phyloP scores from a whole-genome alignment of 257 asterid genomes.

The Solanum dulcamara region DNA sequence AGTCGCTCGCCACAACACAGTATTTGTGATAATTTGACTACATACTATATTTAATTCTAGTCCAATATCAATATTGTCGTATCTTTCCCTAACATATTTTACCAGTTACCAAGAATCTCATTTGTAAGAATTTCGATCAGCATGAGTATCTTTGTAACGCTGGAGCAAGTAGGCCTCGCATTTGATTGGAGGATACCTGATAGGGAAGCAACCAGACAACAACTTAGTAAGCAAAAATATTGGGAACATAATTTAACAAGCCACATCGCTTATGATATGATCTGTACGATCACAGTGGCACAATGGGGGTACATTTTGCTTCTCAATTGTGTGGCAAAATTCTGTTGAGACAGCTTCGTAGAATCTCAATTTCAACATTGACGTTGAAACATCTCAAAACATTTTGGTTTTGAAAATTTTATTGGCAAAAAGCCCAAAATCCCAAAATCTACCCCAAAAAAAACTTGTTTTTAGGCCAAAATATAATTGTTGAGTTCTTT shows the following conservation, averaged over 20 bases:
- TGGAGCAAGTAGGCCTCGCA: conserved; percentile 49
- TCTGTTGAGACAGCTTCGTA: neutral
- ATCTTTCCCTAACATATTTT: neutral
- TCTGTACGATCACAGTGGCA: neutral
- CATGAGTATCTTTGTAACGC: conserved; percentile 63
- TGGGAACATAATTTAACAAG: neutral
- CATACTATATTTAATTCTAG: neutral
- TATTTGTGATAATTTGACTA: too few relatives aligned
- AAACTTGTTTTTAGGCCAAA: too few relatives aligned
- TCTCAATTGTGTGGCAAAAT: neutral
- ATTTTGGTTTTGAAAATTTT: too few relatives aligned
- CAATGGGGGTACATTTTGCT: neutral
- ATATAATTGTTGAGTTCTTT: too few relatives aligned
- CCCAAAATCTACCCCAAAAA: too few relatives aligned
- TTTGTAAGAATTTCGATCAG: conserved; percentile 34
- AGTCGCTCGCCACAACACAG: neutral
- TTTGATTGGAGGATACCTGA: conserved; percentile 65
- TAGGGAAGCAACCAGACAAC: conserved; percentile 1
- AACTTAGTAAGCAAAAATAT: neutral
- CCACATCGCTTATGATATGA: neutral
- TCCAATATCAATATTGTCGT: too few relatives aligned
- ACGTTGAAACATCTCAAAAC: neutral
- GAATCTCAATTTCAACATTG: neutral
- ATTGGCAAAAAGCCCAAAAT: too few relatives aligned
- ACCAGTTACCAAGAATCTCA: neutral